phyloP scores from a whole-genome alignment of 441 rosid genomes.

The Eutrema salsugineum region DNA sequence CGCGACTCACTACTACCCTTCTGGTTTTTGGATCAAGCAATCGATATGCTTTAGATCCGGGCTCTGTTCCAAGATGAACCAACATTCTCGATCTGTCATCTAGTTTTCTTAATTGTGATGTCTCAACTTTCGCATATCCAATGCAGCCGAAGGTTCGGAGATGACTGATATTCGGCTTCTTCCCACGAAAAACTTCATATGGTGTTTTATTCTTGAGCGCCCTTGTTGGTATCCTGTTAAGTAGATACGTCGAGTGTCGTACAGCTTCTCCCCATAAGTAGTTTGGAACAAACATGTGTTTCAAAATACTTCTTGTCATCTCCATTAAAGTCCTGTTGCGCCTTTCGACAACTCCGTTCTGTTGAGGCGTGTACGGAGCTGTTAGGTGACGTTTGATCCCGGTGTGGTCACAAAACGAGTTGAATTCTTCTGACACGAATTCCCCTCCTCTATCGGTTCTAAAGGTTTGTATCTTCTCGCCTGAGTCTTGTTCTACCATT shows the following conservation, averaged over 20 bases:
- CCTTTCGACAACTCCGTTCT: neutral
- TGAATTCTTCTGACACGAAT: neutral
- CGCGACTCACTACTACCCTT: no score
- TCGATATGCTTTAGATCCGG: no score
- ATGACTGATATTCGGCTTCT: neutral
- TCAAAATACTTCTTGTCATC: neutral
- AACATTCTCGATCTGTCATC: neutral
- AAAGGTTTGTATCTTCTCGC: rapidly evolving
- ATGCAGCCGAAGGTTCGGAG: neutral
- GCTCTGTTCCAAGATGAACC: neutral
- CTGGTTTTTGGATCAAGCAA: no score
- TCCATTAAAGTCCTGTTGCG: neutral
- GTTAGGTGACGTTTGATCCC: neutral
- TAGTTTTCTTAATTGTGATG: neutral
- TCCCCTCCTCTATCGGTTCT: neutral
- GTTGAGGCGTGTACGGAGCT: neutral
- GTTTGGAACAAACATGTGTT: neutral
- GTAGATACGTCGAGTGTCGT: neutral
- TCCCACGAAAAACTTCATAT: neutral
- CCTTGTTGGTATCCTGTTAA: neutral
- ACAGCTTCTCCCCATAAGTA: neutral
- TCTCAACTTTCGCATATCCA: neutral
- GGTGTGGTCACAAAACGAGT: neutral
- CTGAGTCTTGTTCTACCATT: no score
- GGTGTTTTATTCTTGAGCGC: neutral